Conservation (phyloP, 352 stramenopile species). For the Globisporangium parvum region DNA sequence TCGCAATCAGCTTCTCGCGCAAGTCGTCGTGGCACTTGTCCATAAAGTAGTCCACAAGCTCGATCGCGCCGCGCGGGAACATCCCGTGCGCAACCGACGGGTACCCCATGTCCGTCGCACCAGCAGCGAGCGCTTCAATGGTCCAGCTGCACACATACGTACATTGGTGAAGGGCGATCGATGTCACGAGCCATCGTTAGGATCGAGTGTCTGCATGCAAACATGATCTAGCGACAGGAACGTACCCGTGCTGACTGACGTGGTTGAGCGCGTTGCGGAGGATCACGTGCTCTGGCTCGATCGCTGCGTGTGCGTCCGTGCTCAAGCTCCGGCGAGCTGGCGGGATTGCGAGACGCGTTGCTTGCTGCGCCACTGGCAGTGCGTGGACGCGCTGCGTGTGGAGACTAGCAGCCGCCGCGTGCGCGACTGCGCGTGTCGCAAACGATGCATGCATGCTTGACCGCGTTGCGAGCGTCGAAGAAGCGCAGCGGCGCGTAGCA, state of each 20-base stretch:
- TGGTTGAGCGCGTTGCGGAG: conserved; percentile 46
- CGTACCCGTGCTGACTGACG: conserved; percentile 44
- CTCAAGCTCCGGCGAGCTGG: not conserved
- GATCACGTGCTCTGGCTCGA: conserved; percentile 42
- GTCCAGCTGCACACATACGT: conserved; percentile 47
- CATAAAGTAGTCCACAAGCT: conserved; percentile 86
- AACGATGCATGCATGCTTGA: not conserved
- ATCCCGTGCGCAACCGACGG: conserved; percentile 81
- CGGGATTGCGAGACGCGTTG: not conserved
- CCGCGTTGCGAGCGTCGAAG: not conserved
- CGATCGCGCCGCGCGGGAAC: conserved; percentile 67
- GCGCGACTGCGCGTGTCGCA: no score
- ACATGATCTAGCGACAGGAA: no score
- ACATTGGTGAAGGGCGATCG: conserved; percentile 8
- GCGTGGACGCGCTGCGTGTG: not conserved
- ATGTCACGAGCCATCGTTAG: not conserved
- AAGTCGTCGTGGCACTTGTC: conserved; percentile 58
- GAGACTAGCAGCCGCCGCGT: not conserved
- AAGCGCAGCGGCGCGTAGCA: not conserved
- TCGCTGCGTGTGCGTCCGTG: not conserved
- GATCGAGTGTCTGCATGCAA: not conserved
- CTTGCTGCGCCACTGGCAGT: not conserved
- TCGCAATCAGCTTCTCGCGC: conserved; percentile 45
- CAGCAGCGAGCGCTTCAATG: conserved; percentile 63
- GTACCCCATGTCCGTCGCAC: conserved; percentile 57